Conservation (phyloP, 148 eudicot genomes). For the Vaccinium macrocarpon region DNA sequence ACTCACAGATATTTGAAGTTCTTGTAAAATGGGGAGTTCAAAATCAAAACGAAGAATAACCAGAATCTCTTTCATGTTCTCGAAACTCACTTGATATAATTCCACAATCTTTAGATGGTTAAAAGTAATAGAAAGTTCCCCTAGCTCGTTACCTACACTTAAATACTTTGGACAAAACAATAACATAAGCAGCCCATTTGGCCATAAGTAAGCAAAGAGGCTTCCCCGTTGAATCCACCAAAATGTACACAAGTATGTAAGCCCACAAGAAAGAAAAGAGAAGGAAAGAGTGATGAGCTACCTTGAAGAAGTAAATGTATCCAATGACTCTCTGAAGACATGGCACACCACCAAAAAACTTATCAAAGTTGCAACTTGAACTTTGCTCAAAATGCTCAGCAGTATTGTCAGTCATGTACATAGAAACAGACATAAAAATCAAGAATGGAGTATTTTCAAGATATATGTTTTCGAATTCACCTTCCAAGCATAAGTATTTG, state of each 20-base stretch:
- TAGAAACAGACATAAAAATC: constrained; percentile 39
- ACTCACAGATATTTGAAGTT: constrained; percentile 92
- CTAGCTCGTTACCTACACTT: constrained; percentile 72
- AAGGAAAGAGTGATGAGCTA: constrained; percentile 17
- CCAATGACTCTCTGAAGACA: constrained; percentile 49
- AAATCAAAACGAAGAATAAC: constrained; percentile 79
- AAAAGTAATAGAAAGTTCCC: constrained; percentile 43
- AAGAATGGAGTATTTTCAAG: constrained; percentile 47
- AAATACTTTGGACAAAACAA: constrained; percentile 46
- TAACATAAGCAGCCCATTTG: not conserved
- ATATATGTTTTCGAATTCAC: constrained; percentile 54
- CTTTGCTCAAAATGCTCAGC: constrained; percentile 54
- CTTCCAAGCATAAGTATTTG: constrained; percentile 50
- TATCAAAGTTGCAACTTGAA: constrained; percentile 44
- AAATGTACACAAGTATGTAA: too few relatives aligned
- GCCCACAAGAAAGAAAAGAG: not conserved
- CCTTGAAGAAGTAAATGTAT: constrained; percentile 64
- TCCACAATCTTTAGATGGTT: constrained; percentile 57
- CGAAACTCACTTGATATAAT: constrained; percentile 82
- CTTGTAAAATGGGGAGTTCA: constrained; percentile 66
- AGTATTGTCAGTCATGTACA: constrained; percentile 54
- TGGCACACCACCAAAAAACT: constrained; percentile 55
- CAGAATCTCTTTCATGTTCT: constrained; percentile 79
- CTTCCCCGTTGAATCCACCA: not conserved
- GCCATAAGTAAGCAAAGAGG: not conserved